Evolutionary conservation across 805 yeast genomes (phyloP), one percentile per base, ranked within the genome.

Genomic region (Candida pini): DNA sequence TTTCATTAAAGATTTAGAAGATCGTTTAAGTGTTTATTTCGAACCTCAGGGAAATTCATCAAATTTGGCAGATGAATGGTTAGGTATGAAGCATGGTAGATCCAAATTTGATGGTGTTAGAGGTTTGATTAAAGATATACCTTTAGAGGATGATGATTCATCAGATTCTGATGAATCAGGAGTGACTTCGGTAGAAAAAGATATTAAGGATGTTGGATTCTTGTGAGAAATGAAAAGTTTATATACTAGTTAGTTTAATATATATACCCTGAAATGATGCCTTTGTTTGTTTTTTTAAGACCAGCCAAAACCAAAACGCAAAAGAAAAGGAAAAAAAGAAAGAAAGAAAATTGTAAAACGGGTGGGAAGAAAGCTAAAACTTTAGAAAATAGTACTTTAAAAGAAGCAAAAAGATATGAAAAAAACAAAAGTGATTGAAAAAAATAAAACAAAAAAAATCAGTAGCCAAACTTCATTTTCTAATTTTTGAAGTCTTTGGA

Each of bases 1-100:
- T 16, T 69, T 66, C 31, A 51, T 73, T 31, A 51, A 44, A 23
- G 43, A 63, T 25, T 64, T 71, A 36, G 67, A 71, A 43, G 58
- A 66, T 5, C 51, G 73, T 39, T 67, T 71, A 25, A 62, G 61
- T 33, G 43, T 45, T 7, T 54, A 55, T 24, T 29, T 21, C 13
- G 22, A 18, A 16, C 10, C 17, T 13, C n/a, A n/a, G n/a, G n/a
- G n/a, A n/a, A n/a, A n/a, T n/a, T n/a, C n/a, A n/a, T n/a, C n/a
- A n/a, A n/a, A n/a, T n/a, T n/a, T n/a, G n/a, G n/a, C n/a, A n/a
- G n/a, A n/a, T n/a, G n/a, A n/a, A n/a, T n/a, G n/a, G n/a, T 28
- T 24, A 9, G 20, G 25, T 5, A 22, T 53, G 48, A 14, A 38
- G 56, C 6, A 51, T 53, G n/a, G 38, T 39, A 8, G 43, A 46